Percentiles rank a stretch among this genome's conserved stretches.
phyloP scores from a whole-genome alignment of 805 yeast species.

The Scheffersomyces amazonensis region DNA sequence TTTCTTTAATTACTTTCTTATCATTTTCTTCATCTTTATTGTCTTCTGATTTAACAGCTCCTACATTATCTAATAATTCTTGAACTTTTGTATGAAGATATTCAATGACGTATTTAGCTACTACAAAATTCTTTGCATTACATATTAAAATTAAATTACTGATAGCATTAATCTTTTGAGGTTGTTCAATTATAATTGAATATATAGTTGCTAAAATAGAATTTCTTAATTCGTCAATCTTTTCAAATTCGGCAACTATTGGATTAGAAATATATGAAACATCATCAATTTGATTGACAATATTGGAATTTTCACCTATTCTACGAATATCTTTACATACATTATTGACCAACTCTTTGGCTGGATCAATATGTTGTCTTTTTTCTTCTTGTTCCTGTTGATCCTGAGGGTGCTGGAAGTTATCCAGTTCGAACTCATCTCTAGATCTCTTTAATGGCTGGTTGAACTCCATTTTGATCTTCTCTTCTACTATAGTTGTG shows the following conservation, averaged over 20 bases:
- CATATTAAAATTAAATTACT: slow-evolving; percentile 65
- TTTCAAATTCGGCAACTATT: slow-evolving; percentile 61
- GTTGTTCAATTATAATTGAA: slow-evolving; percentile 81
- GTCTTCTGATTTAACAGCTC: slow-evolving; percentile 15
- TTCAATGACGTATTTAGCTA: slow-evolving; percentile 69
- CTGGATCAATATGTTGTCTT: slow-evolving; percentile 39
- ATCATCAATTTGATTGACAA: slow-evolving; percentile 40
- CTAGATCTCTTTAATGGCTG: slow-evolving; percentile 23
- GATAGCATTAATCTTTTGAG: slow-evolving; percentile 79
- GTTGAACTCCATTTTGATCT: neutral
- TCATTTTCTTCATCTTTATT: slow-evolving; percentile 23
- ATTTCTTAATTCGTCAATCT: slow-evolving; percentile 55
- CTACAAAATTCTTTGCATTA: slow-evolving; percentile 58
- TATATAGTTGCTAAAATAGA: slow-evolving; percentile 61
- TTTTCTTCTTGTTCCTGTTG: slow-evolving; percentile 15
- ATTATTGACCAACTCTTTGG: slow-evolving; percentile 37
- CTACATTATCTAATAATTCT: slow-evolving; percentile 41
- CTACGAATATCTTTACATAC: slow-evolving; percentile 44
- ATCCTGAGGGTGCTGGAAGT: slow-evolving; percentile 4
- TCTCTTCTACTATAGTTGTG: too few relatives aligned
- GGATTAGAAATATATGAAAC: slow-evolving; percentile 68
- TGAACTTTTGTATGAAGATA: slow-evolving; percentile 66
- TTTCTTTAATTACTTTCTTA: slow-evolving; percentile 2
- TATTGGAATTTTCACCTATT: slow-evolving; percentile 41
- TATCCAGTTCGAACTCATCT: slow-evolving; percentile 25